Conservation (phyloP, 495 filamentous ascomycete genomes). For the Symbiotaphrina buchneri region DNA sequence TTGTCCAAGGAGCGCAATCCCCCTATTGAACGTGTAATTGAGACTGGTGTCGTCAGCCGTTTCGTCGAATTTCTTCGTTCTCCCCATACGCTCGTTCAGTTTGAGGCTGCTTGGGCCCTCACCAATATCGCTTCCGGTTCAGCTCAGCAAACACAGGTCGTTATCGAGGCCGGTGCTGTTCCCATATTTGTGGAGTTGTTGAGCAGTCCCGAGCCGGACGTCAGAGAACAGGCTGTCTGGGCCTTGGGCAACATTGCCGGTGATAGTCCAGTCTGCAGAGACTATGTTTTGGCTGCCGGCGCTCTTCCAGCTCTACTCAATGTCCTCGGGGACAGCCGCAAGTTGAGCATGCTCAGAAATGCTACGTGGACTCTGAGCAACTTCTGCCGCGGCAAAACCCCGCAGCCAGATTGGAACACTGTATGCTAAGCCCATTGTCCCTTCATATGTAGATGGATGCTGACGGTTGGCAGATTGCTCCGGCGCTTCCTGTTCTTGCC, state of each 20-base stretch:
- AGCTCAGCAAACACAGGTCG: constrained; percentile 91
- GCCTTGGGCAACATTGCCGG: constrained; percentile 97
- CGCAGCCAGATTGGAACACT: constrained; percentile 94
- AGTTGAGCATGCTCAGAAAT: constrained; percentile 97
- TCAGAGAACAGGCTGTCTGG: constrained; percentile 97
- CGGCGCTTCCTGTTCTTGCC: constrained; percentile 86
- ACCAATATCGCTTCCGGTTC: constrained; percentile 99
- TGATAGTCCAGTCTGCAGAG: constrained; percentile 90
- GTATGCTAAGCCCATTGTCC: constrained; percentile 26
- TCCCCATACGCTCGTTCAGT: constrained; percentile 95
- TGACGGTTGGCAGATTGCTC: constrained; percentile 49
- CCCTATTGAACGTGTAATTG: constrained; percentile 96
- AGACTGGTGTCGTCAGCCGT: constrained; percentile 90
- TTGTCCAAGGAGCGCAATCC: constrained; percentile 98
- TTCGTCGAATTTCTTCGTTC: constrained; percentile 98
- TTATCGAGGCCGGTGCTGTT: constrained; percentile 95
- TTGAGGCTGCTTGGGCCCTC: constrained; percentile 97
- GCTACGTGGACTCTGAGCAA: constrained; percentile 99
- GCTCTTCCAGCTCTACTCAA: constrained; percentile 74
- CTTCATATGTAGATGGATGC: constrained; percentile 4
- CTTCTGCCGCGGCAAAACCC: constrained; percentile 99
- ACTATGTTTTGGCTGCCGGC: constrained; percentile 79
- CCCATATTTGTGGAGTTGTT: constrained; percentile 97
- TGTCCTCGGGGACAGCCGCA: constrained; percentile 89
- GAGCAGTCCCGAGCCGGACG: constrained; percentile 89